These are phyloP conservation scores for Trypanosoma platydactyli DNA, from an alignment of 208 protist species.

Conservation along the genomic window DNA sequence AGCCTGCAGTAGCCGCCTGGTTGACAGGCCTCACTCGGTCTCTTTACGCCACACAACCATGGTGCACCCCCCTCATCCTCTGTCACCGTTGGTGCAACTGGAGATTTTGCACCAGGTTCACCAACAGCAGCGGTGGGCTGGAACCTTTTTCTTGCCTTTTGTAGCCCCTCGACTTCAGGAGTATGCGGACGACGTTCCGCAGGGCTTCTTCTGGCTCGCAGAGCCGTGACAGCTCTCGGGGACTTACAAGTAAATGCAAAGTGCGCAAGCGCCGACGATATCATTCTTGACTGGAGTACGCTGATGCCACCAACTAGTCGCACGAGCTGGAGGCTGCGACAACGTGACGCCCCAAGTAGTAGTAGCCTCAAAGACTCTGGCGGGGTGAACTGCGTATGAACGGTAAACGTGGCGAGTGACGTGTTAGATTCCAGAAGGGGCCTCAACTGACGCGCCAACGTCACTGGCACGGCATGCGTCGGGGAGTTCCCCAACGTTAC, in stretches of 20 bases:
- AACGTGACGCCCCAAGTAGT: constrained; percentile 43
- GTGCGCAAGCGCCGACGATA: constrained; percentile 45
- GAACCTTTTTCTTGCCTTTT: no score
- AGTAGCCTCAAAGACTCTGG: constrained; percentile 46
- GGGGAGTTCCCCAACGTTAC: constrained; percentile 54
- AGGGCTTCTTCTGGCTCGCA: not conserved
- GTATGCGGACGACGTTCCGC: constrained; percentile 5
- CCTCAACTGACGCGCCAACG: constrained; percentile 37
- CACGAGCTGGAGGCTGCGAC: constrained; percentile 38
- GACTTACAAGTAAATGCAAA: constrained; percentile 29
- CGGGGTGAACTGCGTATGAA: constrained; percentile 51
- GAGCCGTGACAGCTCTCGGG: constrained; percentile 2
- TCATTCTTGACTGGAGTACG: constrained; percentile 46
- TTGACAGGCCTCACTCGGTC: not conserved
- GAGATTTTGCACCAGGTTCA: no score
- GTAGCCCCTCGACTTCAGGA: not conserved
- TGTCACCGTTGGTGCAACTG: not conserved
- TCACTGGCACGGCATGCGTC: constrained; percentile 41
- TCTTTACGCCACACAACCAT: not conserved
- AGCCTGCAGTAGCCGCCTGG: not conserved
- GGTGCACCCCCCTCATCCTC: not conserved
- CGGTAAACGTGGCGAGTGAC: constrained; percentile 41
- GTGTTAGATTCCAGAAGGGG: constrained; percentile 43
- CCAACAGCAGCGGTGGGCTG: no score
- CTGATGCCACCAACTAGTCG: constrained; percentile 49